Evolutionary conservation across 768 basidiomycete species (phyloP).

Genomic region (Pleurotus citrinopileatus): DNA sequence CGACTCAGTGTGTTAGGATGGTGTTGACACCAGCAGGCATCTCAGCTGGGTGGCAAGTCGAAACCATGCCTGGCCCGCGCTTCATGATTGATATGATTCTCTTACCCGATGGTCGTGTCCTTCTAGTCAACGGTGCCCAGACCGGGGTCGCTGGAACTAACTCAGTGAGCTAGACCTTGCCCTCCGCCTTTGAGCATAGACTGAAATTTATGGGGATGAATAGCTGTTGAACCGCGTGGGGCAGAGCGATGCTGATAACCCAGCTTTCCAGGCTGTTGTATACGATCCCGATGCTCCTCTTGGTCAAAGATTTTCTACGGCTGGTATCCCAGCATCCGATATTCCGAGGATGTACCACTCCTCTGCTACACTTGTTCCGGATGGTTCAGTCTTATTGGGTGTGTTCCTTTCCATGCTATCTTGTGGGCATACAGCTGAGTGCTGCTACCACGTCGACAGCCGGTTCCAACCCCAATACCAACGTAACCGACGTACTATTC

Average conservation of each 20-base stretch:
- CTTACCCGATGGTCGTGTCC: conserved; percentile 37
- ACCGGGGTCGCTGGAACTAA: conserved; percentile 39
- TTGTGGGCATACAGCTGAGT: too few relatives aligned
- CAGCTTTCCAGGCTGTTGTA: conserved; percentile 26
- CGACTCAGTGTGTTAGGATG: conserved; percentile 40
- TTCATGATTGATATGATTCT: conserved; percentile 35
- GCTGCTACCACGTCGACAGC: conserved; percentile 23
- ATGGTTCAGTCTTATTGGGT: conserved; percentile 28
- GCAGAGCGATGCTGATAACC: conserved; percentile 36
- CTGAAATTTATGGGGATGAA: too few relatives aligned
- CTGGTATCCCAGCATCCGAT: conserved; percentile 25
- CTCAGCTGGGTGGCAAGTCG: conserved; percentile 41
- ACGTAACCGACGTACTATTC: conserved; percentile 17
- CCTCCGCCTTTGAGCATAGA: neutral
- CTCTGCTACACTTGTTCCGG: conserved; percentile 25
- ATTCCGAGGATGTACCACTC: conserved; percentile 34
- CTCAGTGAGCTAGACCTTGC: conserved; percentile 20
- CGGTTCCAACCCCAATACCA: conserved; percentile 45
- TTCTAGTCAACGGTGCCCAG: conserved; percentile 40
- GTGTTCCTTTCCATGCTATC: neutral
- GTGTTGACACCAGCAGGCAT: conserved; percentile 39
- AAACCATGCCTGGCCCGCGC: conserved; percentile 38
- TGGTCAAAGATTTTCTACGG: conserved; percentile 25
- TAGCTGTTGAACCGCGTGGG: too few relatives aligned
- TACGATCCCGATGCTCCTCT: conserved; percentile 28